Percentiles rank a stretch among this genome's conserved stretches.
These are phyloP conservation scores for Lunasporangiospora selenospora DNA, from an alignment of 192 early-diverging fungal species.

Conservation along the genomic window DNA sequence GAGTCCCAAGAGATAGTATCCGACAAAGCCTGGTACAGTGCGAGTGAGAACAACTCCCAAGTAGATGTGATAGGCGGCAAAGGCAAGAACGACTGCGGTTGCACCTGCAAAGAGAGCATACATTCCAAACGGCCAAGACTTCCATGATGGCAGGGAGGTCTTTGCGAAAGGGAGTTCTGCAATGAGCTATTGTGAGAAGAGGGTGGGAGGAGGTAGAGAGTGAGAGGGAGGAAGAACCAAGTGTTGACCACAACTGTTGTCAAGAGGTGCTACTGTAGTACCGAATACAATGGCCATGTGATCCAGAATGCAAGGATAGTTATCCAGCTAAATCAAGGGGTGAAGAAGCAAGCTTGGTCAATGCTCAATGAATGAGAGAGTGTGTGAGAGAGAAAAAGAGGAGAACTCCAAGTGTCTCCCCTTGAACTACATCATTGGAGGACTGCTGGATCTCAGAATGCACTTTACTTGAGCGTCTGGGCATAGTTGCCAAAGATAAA, in stretches of 20 bases:
- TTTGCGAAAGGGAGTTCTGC: conserved; percentile 74
- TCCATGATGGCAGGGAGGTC: conserved; percentile 67
- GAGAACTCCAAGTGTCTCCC: too few species aligned
- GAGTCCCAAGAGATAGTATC: conserved; percentile 54
- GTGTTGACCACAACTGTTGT: too few species aligned
- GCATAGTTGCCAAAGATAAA: conserved; percentile 83
- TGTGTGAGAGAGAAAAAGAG: not conserved
- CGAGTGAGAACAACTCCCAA: conserved; percentile 34
- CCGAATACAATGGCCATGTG: conserved; percentile 46
- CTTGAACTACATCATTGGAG: too few species aligned
- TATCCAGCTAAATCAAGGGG: conserved; percentile 20
- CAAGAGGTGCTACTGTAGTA: too few species aligned
- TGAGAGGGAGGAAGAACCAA: too few species aligned
- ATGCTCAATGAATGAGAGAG: conserved; percentile 15
- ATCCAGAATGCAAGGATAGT: conserved; percentile 47
- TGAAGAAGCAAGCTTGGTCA: not conserved
- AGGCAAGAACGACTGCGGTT: conserved; percentile 58
- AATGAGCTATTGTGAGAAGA: conserved; percentile 52
- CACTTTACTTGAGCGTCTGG: conserved; percentile 64
- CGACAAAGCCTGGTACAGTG: conserved; percentile 44
- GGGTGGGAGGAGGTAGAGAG: too few species aligned
- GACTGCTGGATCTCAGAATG: conserved; percentile 29
- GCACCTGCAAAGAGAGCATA: conserved; percentile 68
- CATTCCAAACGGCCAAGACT: conserved; percentile 68
- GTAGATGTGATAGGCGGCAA: conserved; percentile 67